phyloP scores from a whole-genome alignment of 306 rosid species.

The Hippophae rhamnoides region DNA sequence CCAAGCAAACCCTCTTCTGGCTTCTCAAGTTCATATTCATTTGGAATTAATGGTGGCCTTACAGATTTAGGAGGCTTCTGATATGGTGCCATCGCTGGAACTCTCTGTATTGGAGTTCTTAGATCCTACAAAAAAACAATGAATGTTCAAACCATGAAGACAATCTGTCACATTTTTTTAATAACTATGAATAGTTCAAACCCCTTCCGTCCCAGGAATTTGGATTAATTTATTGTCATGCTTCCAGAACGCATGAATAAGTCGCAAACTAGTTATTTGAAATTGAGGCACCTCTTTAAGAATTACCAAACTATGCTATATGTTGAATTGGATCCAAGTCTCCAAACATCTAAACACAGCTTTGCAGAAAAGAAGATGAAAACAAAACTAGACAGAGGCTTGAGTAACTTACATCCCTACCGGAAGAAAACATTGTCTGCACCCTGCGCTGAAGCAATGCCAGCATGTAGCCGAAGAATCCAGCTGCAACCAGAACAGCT shows the following conservation, averaged over 20 bases:
- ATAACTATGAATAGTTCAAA: too few species aligned
- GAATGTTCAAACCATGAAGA: not conserved
- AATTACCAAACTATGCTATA: too few species aligned
- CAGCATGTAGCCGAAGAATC: slow-evolving; percentile 77
- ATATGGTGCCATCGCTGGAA: slow-evolving; percentile 41
- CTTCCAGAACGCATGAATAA: not conserved
- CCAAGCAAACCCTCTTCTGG: slow-evolving; percentile 79
- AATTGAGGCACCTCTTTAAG: too few species aligned
- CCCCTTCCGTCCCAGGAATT: too few species aligned
- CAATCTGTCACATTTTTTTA: not conserved
- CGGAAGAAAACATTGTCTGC: slow-evolving; percentile 64
- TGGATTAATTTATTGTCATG: too few species aligned
- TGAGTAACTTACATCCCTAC: slow-evolving; percentile 34
- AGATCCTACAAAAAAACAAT: slow-evolving; percentile 35
- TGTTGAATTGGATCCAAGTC: not conserved
- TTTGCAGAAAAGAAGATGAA: not conserved
- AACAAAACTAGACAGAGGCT: slow-evolving; percentile 4
- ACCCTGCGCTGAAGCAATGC: slow-evolving; percentile 71
- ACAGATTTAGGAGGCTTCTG: slow-evolving; percentile 57
- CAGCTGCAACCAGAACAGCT: slow-evolving; percentile 58
- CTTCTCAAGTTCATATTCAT: slow-evolving; percentile 62
- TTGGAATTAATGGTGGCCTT: slow-evolving; percentile 76
- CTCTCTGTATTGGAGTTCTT: slow-evolving; percentile 37
- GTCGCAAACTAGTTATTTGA: not conserved
- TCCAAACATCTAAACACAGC: not conserved